Percentiles rank a stretch among this genome's conserved stretches.
phyloP scores from a whole-genome alignment of 371 early-diverging fungal genomes.

The Choanephora cucurbitarum region DNA sequence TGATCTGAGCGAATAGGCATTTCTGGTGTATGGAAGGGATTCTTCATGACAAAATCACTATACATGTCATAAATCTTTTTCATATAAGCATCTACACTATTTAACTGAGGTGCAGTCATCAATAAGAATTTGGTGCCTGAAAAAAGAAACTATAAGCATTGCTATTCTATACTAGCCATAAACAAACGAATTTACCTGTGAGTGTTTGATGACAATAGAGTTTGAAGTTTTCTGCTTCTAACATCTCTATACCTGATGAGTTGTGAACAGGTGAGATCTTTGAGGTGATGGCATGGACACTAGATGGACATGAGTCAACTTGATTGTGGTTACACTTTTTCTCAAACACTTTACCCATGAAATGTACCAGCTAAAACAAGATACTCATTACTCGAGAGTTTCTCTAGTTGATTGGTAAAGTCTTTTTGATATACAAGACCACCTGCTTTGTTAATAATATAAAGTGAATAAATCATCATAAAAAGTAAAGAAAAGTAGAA shows the following conservation, averaged over 20 bases:
- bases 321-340: no score
- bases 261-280: conserved; percentile 86
- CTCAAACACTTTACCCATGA: conserved; percentile 70
- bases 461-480: conserved; percentile 86
- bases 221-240: conserved; percentile 90
- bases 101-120: conserved; percentile 77
- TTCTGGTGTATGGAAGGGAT: conserved; percentile 98
- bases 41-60: conserved; percentile 97
- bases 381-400: conserved; percentile 92
- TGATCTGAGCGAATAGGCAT: conserved; percentile 98
- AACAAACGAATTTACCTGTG: conserved; percentile 76
- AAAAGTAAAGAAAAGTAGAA: background rate
- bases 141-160: background rate
- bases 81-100: conserved; percentile 72
- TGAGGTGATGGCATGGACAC: conserved; percentile 96
- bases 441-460: conserved; percentile 97
- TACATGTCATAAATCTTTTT: conserved; percentile 86
- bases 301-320: no score
- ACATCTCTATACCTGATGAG: conserved; percentile 86
- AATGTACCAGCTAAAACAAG: conserved; percentile 96
- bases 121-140: conserved; percentile 94
- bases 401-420: conserved; percentile 78
- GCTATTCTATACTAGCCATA: background rate
- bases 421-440: conserved; percentile 94
- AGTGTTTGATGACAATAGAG: conserved; percentile 91